These are phyloP conservation scores for Phytophthora capsici DNA, from an alignment of 352 stramenopile genomes.

Conservation along the genomic window DNA sequence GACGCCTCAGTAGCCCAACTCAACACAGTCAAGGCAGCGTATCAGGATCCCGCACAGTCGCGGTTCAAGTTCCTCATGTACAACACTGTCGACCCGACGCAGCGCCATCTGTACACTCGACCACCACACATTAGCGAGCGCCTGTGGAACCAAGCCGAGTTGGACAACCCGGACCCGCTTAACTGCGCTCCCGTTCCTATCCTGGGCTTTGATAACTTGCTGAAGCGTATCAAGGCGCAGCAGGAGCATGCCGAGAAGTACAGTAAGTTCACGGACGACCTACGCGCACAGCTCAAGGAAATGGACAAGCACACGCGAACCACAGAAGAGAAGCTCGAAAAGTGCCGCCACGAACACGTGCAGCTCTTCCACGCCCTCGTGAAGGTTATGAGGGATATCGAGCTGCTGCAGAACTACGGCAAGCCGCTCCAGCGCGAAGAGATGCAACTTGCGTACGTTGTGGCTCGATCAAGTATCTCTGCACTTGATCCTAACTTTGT, in stretches of 20 bases:
- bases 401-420: conserved; percentile 85
- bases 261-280: conserved; percentile 78
- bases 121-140: conserved; percentile 86
- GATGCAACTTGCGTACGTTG: conserved; percentile 77
- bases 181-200: conserved; percentile 82
- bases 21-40: conserved; percentile 84
- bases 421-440: conserved; percentile 86
- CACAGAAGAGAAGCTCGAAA: conserved; percentile 87
- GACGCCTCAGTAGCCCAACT: conserved; percentile 83
- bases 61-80: conserved; percentile 92
- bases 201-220: conserved; percentile 77
- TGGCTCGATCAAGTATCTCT: not conserved
- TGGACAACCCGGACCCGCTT: conserved; percentile 86
- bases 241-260: conserved; percentile 85
- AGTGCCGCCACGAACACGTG: conserved; percentile 84
- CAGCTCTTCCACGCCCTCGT: conserved; percentile 86
- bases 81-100: conserved; percentile 86
- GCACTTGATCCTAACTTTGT: conserved; percentile 14
- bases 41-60: conserved; percentile 83
- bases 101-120: conserved; percentile 80
- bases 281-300: conserved; percentile 74
- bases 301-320: conserved; percentile 84
- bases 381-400: conserved; percentile 90
- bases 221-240: conserved; percentile 86
- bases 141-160: conserved; percentile 84